These are phyloP conservation scores for Podaxis sp. DNA, from an alignment of 768 basidiomycete species.

Conservation along the genomic window DNA sequence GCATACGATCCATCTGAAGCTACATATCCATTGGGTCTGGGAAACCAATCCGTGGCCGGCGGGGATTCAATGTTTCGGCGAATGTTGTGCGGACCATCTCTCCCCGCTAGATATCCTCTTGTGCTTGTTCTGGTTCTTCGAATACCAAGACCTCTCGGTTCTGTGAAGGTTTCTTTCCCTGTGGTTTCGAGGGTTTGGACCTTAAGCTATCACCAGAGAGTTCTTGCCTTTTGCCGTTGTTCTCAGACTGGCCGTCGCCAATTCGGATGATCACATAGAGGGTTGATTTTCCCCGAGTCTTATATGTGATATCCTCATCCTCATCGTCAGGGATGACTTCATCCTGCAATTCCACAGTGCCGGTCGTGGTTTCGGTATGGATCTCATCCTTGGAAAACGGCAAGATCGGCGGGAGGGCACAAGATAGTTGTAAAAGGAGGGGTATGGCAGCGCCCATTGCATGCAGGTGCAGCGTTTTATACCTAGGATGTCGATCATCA, in stretches of 20 bases:
- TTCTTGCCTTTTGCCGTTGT: slow-evolving; percentile 16
- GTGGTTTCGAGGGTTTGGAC: slow-evolving; percentile 14
- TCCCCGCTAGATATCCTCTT: slow-evolving; percentile 9
- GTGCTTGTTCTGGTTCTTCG: slow-evolving; percentile 32
- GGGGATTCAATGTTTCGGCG: not conserved
- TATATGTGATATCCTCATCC: slow-evolving; percentile 62
- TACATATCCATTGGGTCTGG: not conserved
- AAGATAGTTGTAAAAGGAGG: slow-evolving; percentile 62
- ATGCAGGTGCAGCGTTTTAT: slow-evolving; percentile 67
- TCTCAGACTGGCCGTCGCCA: slow-evolving; percentile 54
- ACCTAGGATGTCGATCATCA: slow-evolving; percentile 33
- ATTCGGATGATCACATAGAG: slow-evolving; percentile 57
- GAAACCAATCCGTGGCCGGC: not conserved
- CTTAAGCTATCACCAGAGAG: slow-evolving; percentile 2
- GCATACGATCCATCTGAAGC: not conserved
- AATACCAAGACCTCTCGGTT: slow-evolving; percentile 14
- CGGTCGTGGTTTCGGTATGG: slow-evolving; percentile 56
- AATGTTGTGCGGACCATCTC: not conserved
- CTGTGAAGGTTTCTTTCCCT: not conserved
- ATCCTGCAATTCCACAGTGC: slow-evolving; percentile 71
- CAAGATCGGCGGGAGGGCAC: slow-evolving; percentile 68
- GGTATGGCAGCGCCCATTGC: slow-evolving; percentile 93
- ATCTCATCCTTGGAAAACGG: slow-evolving; percentile 65
- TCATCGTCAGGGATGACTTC: slow-evolving; percentile 75
- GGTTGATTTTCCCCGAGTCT: slow-evolving; percentile 68